Conservation (phyloP, 306 rosid genomes). For the Arachis stenosperma region DNA sequence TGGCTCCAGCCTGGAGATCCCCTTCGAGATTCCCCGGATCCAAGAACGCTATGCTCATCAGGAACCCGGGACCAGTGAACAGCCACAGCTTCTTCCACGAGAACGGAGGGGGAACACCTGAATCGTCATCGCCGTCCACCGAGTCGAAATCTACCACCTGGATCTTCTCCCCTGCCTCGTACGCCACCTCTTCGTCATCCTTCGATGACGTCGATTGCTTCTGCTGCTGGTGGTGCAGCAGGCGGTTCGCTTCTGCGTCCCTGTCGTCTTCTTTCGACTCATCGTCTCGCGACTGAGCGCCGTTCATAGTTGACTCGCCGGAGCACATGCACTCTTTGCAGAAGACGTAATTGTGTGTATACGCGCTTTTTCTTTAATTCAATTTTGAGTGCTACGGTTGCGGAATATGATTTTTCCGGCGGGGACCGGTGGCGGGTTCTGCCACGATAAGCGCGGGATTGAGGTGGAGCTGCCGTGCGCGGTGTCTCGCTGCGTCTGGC, state of each 20-base stretch:
- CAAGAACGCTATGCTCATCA: conserved; percentile 91
- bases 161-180: conserved; percentile 78
- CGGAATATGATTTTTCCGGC: conserved; percentile 9
- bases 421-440: neutral
- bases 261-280: conserved; percentile 38
- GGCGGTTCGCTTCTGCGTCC: conserved; percentile 65
- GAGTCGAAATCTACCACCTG: conserved; percentile 51
- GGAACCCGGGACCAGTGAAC: conserved; percentile 84
- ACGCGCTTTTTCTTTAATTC: neutral
- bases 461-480: conserved; percentile 29
- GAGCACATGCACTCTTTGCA: neutral
- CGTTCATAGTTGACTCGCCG: conserved; percentile 44
- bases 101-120: conserved; percentile 57
- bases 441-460: neutral
- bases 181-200: conserved; percentile 60
- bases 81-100: conserved; percentile 87
- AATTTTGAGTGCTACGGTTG: neutral
- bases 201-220: conserved; percentile 14
- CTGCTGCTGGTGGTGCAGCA: conserved; percentile 42
- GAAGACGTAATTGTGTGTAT: neutral
- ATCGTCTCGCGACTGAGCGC: conserved; percentile 45
- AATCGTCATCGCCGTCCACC: conserved; percentile 40
- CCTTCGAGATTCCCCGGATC: conserved; percentile 95
- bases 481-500: conserved; percentile 14
- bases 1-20: conserved; percentile 89